These are phyloP conservation scores for Melocanna baccifera DNA, from an alignment of 176 grass and related monocot genomes.

Conservation along the genomic window DNA sequence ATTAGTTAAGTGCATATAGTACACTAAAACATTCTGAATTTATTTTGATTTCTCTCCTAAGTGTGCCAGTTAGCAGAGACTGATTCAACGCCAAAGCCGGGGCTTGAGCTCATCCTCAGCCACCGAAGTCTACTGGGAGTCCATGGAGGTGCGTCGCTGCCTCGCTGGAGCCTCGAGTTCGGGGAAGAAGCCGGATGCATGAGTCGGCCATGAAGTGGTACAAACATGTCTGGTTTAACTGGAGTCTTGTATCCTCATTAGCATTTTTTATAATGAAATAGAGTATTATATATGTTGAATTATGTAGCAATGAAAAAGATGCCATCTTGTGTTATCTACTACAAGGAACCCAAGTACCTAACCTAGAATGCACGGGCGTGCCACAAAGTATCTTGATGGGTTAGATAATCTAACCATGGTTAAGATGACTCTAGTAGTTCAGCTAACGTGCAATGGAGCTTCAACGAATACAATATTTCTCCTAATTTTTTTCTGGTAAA, in stretches of 20 bases:
- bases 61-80: too few species aligned
- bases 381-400: constrained; percentile 10
- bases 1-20: neutral
- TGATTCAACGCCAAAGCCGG: too few species aligned
- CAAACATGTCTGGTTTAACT: neutral
- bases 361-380: neutral
- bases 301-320: neutral
- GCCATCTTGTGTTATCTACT: neutral
- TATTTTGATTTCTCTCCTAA: too few species aligned
- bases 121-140: neutral
- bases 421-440: neutral
- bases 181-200: neutral
- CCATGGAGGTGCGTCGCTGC: neutral
- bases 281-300: neutral
- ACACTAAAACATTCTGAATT: neutral
- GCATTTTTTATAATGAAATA: neutral
- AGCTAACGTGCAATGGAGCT: neutral
- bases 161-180: too few species aligned
- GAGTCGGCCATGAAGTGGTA: neutral
- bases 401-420: constrained; percentile 14
- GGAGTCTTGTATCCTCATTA: neutral
- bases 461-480: constrained; percentile 13
- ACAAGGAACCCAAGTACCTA: neutral
- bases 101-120: neutral
- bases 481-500: neutral